Evolutionary conservation across 2,329 filamentous ascomycete species (phyloP).

Genomic region (Fusarium sp.): DNA sequence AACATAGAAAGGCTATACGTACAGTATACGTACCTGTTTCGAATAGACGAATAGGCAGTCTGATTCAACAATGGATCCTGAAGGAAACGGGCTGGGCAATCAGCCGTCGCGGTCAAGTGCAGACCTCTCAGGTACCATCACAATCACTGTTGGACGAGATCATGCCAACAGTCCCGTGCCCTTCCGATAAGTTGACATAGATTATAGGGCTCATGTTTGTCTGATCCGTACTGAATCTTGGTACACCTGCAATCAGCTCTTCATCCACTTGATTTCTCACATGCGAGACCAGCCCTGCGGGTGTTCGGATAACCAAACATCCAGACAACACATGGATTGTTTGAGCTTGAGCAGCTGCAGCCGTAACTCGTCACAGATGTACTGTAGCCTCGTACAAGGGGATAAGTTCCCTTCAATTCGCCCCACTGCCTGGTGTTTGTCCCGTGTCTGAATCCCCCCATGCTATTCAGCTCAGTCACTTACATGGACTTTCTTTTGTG

Average conservation of each 20-base stretch:
- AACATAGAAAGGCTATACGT: neutral
- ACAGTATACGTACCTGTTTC: neutral
- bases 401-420: neutral
- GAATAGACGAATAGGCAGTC: neutral
- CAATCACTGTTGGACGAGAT: slow-evolving; percentile 10
- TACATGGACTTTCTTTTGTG: slow-evolving; percentile 5
- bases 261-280: slow-evolving; percentile 16
- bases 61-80: neutral
- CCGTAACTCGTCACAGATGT: slow-evolving; percentile 28
- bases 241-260: neutral
- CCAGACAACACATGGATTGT: slow-evolving; percentile 29
- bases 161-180: neutral
- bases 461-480: neutral
- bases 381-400: slow-evolving; percentile 31
- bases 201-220: neutral
- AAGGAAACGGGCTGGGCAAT: neutral
- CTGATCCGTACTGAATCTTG: slow-evolving; percentile 8
- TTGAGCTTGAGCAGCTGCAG: slow-evolving; percentile 30
- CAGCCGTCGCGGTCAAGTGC: neutral
- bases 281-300: slow-evolving; percentile 20
- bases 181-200: neutral
- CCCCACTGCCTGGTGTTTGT: slow-evolving; percentile 28
- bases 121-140: neutral
- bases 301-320: slow-evolving; percentile 25
- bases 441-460: neutral